Evolutionary conservation across 1,139 yeast species (phyloP).

Genomic region (Wickerhamomyces sp.): DNA sequence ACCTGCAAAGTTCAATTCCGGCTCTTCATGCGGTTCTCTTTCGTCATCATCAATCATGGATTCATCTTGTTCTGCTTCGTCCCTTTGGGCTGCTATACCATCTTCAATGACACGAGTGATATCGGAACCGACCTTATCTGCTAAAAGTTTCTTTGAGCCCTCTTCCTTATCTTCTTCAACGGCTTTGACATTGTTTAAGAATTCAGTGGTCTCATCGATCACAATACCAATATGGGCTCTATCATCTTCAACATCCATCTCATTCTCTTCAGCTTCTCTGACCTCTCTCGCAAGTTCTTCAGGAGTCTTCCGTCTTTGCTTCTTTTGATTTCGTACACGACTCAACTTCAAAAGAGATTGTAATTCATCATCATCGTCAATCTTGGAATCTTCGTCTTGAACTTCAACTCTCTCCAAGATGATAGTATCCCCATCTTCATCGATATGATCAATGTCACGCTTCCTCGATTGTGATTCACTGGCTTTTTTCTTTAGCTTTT

Average conservation of each 20-base stretch:
- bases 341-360: constrained; percentile 36
- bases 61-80: constrained; percentile 10
- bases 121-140: constrained; percentile 5
- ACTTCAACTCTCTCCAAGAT: constrained; percentile 29
- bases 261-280: constrained; percentile 28
- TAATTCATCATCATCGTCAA: constrained; percentile 44
- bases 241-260: constrained; percentile 17
- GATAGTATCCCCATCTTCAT: constrained; percentile 21
- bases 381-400: constrained; percentile 32
- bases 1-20: constrained; percentile 33
- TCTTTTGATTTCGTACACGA: constrained; percentile 36
- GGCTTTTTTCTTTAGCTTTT: constrained; percentile 33
- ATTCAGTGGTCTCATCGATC: constrained; percentile 56
- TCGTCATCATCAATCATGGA: neutral
- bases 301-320: constrained; percentile 29
- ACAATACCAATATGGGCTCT: constrained; percentile 32
- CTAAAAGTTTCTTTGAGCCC: constrained; percentile 1
- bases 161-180: constrained; percentile 6
- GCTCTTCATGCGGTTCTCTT: neutral
- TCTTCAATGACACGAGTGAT: neutral
- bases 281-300: constrained; percentile 47
- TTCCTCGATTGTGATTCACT: constrained; percentile 9
- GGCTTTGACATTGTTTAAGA: constrained; percentile 31
- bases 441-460: constrained; percentile 5
- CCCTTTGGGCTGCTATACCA: constrained; percentile 5